Base-by-base conservation (phyloP, 495 filamentous ascomycete genomes). In the Recurvomyces mirabilis region DNA sequence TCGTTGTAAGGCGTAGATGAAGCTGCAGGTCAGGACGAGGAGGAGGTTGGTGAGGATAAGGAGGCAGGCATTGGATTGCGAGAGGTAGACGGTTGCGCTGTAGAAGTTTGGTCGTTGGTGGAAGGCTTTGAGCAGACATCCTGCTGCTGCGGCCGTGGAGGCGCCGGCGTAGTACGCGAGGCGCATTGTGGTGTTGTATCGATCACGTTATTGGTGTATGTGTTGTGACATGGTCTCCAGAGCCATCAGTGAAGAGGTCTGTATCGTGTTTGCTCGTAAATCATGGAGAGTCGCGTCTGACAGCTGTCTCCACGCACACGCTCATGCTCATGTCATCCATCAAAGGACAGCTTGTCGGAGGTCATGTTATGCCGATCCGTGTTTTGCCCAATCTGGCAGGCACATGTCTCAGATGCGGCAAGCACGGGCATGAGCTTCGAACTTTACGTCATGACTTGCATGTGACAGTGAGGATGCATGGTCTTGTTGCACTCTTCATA, bases 91-190 rank as follows among this genome's bases (percentile, higher is more conserved):
- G 61, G 84, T 87, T 40, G 89, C 87, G 13, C 89, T 83, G 63
- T 98, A 98, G 74, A 96, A 96, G 60, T 98, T 98, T 41, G 91
- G 74, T 51, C 91, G 76, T 64, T 96, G 82, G 59, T 91, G 84
- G 63, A 95, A 85, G 33, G 91, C 93, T 56, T 85, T 87, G 37
- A 93, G 64, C 45, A 96, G 69, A 29, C 91, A 87, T 52, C 78
- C 78, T 30, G 76, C 78, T 56, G 87, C 88, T 58, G 89, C 75
- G 64, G 75, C 75, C 58, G 79, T 73, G 26, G 84, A 91, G 60
- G 36, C 40, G 29, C 46, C 46, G 35, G 51, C 51, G 38, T 54
- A 54, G 37, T 46, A 54, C 1, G 10, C 41, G 35, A 54, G 51
- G 12, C 51, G 46, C 51, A 54, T 49, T 11, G 12, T 54, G 39